Percentiles rank a stretch among this genome's conserved stretches.
Conservation (phyloP, 176 grass and related monocot species). For the Aegilops sharonensis region DNA sequence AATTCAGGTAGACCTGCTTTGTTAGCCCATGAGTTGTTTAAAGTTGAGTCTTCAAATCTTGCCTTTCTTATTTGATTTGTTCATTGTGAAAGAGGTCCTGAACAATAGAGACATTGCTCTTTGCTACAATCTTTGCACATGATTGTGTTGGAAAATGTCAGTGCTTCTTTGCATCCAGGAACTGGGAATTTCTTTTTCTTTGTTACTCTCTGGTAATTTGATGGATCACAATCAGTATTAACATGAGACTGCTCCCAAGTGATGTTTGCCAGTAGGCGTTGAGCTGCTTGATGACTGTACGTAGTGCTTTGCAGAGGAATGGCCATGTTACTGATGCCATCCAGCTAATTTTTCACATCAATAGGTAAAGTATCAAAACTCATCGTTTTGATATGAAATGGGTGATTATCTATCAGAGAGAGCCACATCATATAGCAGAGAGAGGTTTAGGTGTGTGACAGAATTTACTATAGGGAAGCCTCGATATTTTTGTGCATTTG, state of each 20-base stretch:
- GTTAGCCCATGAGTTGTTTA: not conserved
- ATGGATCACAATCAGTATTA: conserved; percentile 90
- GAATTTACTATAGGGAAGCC: not conserved
- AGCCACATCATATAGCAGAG: not conserved
- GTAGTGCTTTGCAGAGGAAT: conserved; percentile 41
- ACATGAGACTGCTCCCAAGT: conserved; percentile 81
- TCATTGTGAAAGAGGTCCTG: not conserved
- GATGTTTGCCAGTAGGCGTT: conserved; percentile 65
- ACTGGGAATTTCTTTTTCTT: conserved; percentile 87
- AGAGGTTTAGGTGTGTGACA: not conserved
- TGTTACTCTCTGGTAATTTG: conserved; percentile 89
- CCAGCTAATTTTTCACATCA: conserved; percentile 33
- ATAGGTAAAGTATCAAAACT: not conserved
- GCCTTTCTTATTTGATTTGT: not conserved
- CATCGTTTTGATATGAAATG: conserved; percentile 9
- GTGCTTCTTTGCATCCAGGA: conserved; percentile 71
- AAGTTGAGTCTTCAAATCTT: not conserved
- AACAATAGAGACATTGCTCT: conserved; percentile 67
- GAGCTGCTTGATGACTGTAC: conserved; percentile 49
- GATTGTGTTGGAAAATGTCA: conserved; percentile 90
- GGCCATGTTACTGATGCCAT: conserved; percentile 23
- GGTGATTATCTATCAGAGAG: not conserved
- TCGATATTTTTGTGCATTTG: not conserved
- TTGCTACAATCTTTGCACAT: conserved; percentile 87
- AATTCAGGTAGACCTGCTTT: not conserved